These are phyloP conservation scores for Aegilops longissima DNA, from an alignment of 176 grass and related monocot genomes.

Conservation along the genomic window DNA sequence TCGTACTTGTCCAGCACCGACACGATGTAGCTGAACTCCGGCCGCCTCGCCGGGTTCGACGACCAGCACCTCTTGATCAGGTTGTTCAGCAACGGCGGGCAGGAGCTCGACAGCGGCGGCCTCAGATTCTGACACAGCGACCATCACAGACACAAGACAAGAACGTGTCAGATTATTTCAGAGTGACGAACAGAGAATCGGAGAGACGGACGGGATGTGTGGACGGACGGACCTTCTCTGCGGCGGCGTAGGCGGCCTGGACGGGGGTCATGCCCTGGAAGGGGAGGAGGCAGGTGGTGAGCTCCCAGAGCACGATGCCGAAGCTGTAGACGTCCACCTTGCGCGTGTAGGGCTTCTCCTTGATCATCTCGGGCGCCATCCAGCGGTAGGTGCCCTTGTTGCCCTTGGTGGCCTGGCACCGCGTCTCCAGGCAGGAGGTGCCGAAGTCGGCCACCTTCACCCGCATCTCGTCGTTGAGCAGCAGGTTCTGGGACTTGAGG, in stretches of 20 bases:
- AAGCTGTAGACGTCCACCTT: conserved; percentile 99
- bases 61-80: conserved; percentile 94
- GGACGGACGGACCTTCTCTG: conserved; percentile 56
- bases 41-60: conserved; percentile 74
- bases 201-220: background rate
- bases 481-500: conserved; percentile 95
- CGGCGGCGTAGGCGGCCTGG: conserved; percentile 90
- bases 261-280: conserved; percentile 98
- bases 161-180: background rate
- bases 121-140: conserved; percentile 55
- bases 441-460: conserved; percentile 98
- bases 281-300: conserved; percentile 92
- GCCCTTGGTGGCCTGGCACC: conserved; percentile 70
- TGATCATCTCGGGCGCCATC: conserved; percentile 99
- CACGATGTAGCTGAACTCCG: conserved; percentile 94
- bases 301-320: conserved; percentile 97
- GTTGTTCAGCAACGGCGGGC: conserved; percentile 80
- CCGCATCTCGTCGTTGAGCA: conserved; percentile 95
- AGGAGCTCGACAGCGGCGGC: conserved; percentile 70
- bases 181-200: background rate
- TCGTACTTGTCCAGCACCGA: conserved; percentile 93
- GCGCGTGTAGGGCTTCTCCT: conserved; percentile 93
- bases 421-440: conserved; percentile 87
- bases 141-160: background rate
- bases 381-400: conserved; percentile 98